Percentiles rank a stretch among this genome's conserved stretches.
Conservation (phyloP, 257 asterid species). For the Anisodus tanguticus region DNA sequence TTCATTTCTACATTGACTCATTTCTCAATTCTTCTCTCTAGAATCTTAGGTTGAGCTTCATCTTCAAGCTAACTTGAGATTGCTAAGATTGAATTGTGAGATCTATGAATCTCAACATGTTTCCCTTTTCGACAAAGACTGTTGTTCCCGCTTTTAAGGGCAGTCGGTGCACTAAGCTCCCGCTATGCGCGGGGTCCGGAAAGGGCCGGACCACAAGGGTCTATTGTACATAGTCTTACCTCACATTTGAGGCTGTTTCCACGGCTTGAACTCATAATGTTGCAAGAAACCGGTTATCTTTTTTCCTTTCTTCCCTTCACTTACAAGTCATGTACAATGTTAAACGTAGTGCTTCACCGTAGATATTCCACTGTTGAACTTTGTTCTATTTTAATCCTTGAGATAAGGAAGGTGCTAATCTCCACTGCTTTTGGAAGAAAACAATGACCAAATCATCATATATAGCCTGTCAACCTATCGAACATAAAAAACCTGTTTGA, state of each 20-base stretch:
- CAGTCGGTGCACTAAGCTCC: too few species aligned
- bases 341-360: not conserved
- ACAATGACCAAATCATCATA: not conserved
- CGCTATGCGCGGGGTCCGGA: too few species aligned
- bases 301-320: not conserved
- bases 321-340: not conserved
- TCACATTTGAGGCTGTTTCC: too few species aligned
- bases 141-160: not conserved
- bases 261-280: too few species aligned
- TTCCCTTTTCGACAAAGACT: not conserved
- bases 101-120: too few species aligned
- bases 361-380: not conserved
- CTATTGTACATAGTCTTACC: too few species aligned
- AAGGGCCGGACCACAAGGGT: too few species aligned
- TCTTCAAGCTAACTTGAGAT: too few species aligned
- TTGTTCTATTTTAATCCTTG: not conserved
- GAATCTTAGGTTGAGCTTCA: too few species aligned
- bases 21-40: too few species aligned
- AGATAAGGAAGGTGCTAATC: not conserved
- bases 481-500: slow-evolving; percentile 8
- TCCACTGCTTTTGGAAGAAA: slow-evolving; percentile 11
- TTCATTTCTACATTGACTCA: too few species aligned
- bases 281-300: not conserved
- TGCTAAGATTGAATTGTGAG: too few species aligned
- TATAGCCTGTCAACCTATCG: not conserved